Evolutionary conservation across 768 basidiomycete genomes (phyloP).

Genomic region (Rhodosporidiobolus odoratus): DNA sequence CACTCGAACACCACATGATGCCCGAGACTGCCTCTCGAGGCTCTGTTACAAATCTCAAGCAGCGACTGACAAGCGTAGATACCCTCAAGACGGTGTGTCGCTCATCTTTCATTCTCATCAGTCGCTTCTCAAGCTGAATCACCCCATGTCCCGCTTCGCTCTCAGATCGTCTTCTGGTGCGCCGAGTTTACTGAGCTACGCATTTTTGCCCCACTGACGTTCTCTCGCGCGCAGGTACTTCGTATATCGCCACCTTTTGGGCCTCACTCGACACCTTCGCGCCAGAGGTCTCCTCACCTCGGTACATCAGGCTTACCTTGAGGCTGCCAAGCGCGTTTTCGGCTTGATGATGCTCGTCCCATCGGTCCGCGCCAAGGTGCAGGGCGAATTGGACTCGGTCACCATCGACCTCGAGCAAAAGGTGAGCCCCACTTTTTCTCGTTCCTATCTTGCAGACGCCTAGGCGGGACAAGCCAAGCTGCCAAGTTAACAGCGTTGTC

Average conservation of each 20-base stretch:
- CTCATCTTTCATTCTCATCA: too few species aligned
- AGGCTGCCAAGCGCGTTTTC: slow-evolving; percentile 15
- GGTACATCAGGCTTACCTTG: slow-evolving; percentile 23
- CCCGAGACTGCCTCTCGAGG: too few species aligned
- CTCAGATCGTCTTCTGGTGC: slow-evolving; percentile 32
- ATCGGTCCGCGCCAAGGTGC: slow-evolving; percentile 21
- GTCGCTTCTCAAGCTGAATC: too few species aligned
- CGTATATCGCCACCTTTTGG: slow-evolving; percentile 2
- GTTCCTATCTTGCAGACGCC: background rate
- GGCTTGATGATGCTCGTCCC: slow-evolving; percentile 15
- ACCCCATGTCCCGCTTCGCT: background rate
- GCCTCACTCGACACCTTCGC: slow-evolving; percentile 13
- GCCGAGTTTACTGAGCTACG: background rate
- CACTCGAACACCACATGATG: too few species aligned
- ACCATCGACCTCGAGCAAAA: slow-evolving; percentile 26
- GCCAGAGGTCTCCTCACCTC: slow-evolving; percentile 21
- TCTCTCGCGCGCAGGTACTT: slow-evolving; percentile 11
- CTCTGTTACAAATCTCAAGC: too few species aligned
- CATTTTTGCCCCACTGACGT: background rate
- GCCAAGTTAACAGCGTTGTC: too few species aligned
- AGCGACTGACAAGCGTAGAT: too few species aligned
- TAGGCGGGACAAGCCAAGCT: background rate
- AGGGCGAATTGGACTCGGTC: slow-evolving; percentile 29
- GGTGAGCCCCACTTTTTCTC: background rate
- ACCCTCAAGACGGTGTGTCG: too few species aligned